These are phyloP conservation scores for Borovskyia barvae DNA, from an alignment of 208 protist species.

Conservation along the genomic window DNA sequence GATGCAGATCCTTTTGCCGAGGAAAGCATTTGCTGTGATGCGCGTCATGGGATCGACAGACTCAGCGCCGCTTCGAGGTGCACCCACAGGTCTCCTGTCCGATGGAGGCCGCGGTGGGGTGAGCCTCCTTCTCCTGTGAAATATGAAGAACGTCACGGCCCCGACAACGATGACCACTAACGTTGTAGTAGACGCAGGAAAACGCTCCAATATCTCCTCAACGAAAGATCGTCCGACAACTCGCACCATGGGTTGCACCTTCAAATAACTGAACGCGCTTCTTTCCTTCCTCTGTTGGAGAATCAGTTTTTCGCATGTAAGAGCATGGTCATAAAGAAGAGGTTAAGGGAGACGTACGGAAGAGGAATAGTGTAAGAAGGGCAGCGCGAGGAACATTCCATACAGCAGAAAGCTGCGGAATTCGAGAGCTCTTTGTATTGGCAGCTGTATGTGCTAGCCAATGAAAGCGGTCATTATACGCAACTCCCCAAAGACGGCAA, in stretches of 20 bases:
- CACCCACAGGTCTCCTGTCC: slow-evolving; percentile 13
- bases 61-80: slow-evolving; percentile 6
- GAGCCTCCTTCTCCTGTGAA: no score
- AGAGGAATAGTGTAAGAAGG: no score
- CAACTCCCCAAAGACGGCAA: no score
- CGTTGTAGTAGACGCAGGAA: slow-evolving; percentile 40
- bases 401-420: no score
- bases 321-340: not conserved
- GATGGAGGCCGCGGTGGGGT: slow-evolving; percentile 2
- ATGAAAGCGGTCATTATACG: no score
- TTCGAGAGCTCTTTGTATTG: no score
- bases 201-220: slow-evolving; percentile 48
- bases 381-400: no score
- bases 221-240: slow-evolving; percentile 48
- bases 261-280: not conserved
- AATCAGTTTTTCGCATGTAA: not conserved
- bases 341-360: no score
- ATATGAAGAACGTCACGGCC: slow-evolving; percentile 56
- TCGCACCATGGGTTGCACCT: slow-evolving; percentile 28
- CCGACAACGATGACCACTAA: slow-evolving; percentile 51
- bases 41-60: slow-evolving; percentile 18
- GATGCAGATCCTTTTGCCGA: slow-evolving; percentile 59
- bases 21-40: slow-evolving; percentile 45
- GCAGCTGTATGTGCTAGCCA: no score
- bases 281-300: not conserved